A percentile compares a stretch with the other conserved stretches of the same genome.
phyloP scores from a whole-genome alignment of 1,139 yeast species.

The Hyphopichia khmerensis region DNA sequence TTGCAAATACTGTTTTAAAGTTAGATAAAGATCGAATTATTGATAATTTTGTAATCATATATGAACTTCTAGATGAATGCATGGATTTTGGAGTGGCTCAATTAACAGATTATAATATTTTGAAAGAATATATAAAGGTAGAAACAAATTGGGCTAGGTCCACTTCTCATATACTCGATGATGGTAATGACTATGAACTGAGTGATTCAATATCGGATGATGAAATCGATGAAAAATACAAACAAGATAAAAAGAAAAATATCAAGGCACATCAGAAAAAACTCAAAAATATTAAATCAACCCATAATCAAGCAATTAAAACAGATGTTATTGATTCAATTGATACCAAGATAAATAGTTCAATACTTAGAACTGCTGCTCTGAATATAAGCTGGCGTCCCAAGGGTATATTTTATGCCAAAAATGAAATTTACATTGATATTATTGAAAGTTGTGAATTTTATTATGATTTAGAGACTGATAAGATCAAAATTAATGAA shows the following conservation, averaged over 20 bases:
- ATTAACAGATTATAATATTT: constrained; percentile 42
- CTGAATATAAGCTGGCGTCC: constrained; percentile 50
- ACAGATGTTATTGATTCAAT: constrained; percentile 30
- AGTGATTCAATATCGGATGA: constrained; percentile 13
- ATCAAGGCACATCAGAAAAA: constrained; percentile 14
- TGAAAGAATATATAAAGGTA: constrained; percentile 46
- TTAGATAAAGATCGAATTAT: constrained; percentile 32
- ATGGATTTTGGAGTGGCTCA: constrained; percentile 46
- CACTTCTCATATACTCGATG: constrained; percentile 8
- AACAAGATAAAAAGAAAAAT: constrained; percentile 6
- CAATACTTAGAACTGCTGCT: constrained; percentile 48
- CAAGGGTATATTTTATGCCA: constrained; percentile 47
- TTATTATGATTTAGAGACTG: constrained; percentile 32
- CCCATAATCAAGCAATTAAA: constrained; percentile 41
- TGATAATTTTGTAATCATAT: constrained; percentile 41
- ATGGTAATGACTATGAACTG: constrained; percentile 11
- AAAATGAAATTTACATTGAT: constrained; percentile 47
- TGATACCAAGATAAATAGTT: constrained; percentile 49
- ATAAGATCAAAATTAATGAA: constrained; percentile 32
- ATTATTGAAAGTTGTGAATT: constrained; percentile 43
- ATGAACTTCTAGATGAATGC: constrained; percentile 46
- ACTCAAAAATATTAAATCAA: constrained; percentile 27
- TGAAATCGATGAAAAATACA: constrained; percentile 10
- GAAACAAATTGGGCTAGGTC: constrained; percentile 31
- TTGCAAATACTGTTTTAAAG: background rate